A percentile compares a stretch with the other conserved stretches of the same genome.
Evolutionary conservation across 257 asterid species (phyloP).

Genomic region (Solanum sparsipilum): DNA sequence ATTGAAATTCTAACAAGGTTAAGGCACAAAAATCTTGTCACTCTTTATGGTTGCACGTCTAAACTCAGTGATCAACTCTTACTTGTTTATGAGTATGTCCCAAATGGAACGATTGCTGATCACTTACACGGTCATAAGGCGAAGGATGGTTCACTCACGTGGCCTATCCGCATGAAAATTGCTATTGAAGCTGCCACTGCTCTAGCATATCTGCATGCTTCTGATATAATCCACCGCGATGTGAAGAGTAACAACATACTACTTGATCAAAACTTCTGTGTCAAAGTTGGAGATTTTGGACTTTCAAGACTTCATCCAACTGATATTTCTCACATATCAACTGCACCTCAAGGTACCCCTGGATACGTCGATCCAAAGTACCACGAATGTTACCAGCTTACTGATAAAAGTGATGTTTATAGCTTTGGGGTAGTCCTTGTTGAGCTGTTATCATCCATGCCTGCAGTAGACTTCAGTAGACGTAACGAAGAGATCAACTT

Average conservation of each 20-base stretch:
- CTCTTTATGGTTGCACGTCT: slow-evolving; percentile 11
- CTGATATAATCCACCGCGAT: slow-evolving; percentile 14
- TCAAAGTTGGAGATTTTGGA: slow-evolving; percentile 14
- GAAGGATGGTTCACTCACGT: background rate
- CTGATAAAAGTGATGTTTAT: slow-evolving; percentile 13
- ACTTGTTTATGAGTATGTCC: slow-evolving; percentile 4
- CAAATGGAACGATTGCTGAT: slow-evolving; percentile 13
- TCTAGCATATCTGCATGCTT: slow-evolving; percentile 9
- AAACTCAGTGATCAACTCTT: background rate
- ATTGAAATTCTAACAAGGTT: slow-evolving; percentile 5
- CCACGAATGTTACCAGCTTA: slow-evolving; percentile 8
- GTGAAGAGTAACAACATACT: slow-evolving; percentile 11
- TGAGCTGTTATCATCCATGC: slow-evolving; percentile 9
- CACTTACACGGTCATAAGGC: slow-evolving; percentile 5
- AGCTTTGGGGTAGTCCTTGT: slow-evolving; percentile 12
- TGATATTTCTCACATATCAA: slow-evolving; percentile 6
- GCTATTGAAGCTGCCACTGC: slow-evolving; percentile 9
- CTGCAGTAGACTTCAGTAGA: slow-evolving; percentile 8
- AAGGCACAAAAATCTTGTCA: slow-evolving; percentile 9
- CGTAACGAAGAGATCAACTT: slow-evolving; percentile 2
- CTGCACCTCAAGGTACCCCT: slow-evolving; percentile 16
- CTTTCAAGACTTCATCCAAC: slow-evolving; percentile 1
- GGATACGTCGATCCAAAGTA: slow-evolving; percentile 11
- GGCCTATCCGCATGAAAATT: slow-evolving; percentile 10
- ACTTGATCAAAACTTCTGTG: slow-evolving; percentile 5